phyloP scores from a whole-genome alignment of 768 basidiomycete genomes.

The Kwoniella mangroviensis region DNA sequence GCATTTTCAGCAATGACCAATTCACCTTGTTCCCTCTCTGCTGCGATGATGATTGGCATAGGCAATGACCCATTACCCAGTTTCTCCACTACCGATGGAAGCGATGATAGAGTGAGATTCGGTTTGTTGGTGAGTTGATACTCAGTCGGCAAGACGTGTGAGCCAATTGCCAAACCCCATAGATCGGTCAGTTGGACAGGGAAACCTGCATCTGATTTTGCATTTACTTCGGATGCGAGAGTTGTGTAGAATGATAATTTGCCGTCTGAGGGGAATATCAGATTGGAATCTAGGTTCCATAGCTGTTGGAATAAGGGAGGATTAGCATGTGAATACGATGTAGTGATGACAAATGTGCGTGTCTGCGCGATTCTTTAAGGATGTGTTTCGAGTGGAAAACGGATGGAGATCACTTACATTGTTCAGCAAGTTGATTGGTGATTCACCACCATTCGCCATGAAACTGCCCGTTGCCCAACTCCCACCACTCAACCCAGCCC shows the following conservation, averaged over 20 bases:
- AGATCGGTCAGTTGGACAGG: slow-evolving; percentile 55
- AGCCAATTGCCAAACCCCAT: slow-evolving; percentile 55
- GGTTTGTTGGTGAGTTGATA: slow-evolving; percentile 51
- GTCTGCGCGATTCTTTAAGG: background rate
- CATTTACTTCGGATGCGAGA: slow-evolving; percentile 47
- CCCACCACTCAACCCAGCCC: slow-evolving; percentile 64
- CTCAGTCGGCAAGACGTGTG: slow-evolving; percentile 53
- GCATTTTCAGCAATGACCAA: slow-evolving; percentile 53
- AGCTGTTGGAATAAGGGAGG: slow-evolving; percentile 26
- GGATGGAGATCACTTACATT: slow-evolving; percentile 41
- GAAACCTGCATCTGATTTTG: slow-evolving; percentile 51
- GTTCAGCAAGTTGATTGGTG: slow-evolving; percentile 47
- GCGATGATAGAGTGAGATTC: slow-evolving; percentile 50
- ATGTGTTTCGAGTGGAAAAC: background rate
- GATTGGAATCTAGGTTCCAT: slow-evolving; percentile 55
- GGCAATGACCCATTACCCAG: slow-evolving; percentile 45
- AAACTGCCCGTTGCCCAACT: slow-evolving; percentile 62
- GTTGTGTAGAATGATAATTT: slow-evolving; percentile 54
- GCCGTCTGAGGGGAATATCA: slow-evolving; percentile 53
- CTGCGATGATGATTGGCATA: slow-evolving; percentile 57
- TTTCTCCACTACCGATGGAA: slow-evolving; percentile 33
- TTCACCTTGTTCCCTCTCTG: slow-evolving; percentile 54
- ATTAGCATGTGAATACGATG: background rate
- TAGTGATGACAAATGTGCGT: background rate
- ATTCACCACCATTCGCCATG: slow-evolving; percentile 49